Conservation (phyloP, 192 early-diverging fungal species). For the Coemansia sp. region DNA sequence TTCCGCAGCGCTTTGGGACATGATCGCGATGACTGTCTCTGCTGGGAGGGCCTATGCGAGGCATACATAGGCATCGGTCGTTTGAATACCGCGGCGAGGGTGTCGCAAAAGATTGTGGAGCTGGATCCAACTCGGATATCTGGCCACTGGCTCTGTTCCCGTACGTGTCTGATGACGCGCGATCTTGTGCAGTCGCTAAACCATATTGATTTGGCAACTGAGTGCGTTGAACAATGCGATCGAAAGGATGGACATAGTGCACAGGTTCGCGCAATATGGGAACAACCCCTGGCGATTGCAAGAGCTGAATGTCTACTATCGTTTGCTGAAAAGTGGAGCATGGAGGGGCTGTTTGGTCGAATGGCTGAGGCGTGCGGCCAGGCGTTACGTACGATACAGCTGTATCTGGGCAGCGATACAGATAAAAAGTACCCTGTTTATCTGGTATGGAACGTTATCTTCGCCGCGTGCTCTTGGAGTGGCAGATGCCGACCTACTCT, state of each 20-base stretch:
- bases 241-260: neutral
- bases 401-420: constrained; percentile 7
- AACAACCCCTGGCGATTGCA: constrained; percentile 14
- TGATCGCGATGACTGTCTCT: constrained; percentile 61
- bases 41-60: constrained; percentile 81
- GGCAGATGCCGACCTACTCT: constrained; percentile 9
- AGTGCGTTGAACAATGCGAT: neutral
- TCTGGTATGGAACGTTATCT: constrained; percentile 63
- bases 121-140: constrained; percentile 56
- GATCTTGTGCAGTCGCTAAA: constrained; percentile 17
- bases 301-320: constrained; percentile 32
- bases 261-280: constrained; percentile 9
- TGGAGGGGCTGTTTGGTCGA: constrained; percentile 66
- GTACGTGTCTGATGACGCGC: constrained; percentile 17
- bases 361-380: constrained; percentile 57
- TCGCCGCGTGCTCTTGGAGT: constrained; percentile 57
- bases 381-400: constrained; percentile 42
- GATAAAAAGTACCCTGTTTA: constrained; percentile 36
- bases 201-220: constrained; percentile 14
- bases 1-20: constrained; percentile 85
- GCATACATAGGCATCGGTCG: constrained; percentile 70
- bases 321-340: constrained; percentile 27
- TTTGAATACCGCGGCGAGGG: constrained; percentile 45
- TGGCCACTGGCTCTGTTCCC: constrained; percentile 43
- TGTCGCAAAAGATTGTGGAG: constrained; percentile 68